phyloP scores from a whole-genome alignment of 2,329 filamentous ascomycete genomes.

The Neoscytalidium dimidiatum region DNA sequence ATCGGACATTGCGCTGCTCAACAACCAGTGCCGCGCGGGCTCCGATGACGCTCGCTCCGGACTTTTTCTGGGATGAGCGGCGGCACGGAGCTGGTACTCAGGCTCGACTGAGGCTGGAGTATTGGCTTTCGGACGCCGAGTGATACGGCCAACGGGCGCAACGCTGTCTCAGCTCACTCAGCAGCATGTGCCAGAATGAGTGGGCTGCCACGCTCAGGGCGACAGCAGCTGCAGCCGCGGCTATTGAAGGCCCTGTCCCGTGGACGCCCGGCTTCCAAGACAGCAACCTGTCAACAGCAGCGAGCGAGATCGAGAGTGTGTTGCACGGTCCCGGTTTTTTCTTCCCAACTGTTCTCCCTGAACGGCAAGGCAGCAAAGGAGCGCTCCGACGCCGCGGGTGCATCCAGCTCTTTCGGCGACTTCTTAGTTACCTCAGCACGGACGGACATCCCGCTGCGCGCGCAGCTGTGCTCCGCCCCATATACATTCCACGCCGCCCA shows the following conservation, averaged over 20 bases:
- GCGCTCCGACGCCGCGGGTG: conserved; percentile 13
- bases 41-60: conserved; percentile 11
- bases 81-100: background rate
- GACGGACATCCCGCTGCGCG: conserved; percentile 14
- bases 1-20: conserved; percentile 18
- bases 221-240: conserved; percentile 6
- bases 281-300: conserved; percentile 7
- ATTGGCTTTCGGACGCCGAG: background rate
- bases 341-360: conserved; percentile 9
- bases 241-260: background rate
- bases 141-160: background rate
- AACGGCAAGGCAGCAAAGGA: background rate
- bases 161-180: conserved; percentile 14
- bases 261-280: background rate
- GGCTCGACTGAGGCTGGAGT: background rate
- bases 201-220: background rate
- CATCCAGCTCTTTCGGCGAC: background rate
- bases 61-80: background rate
- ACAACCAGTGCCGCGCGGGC: conserved; percentile 6
- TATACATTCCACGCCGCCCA: conserved; percentile 28
- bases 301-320: background rate
- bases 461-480: conserved; percentile 20
- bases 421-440: conserved; percentile 17
- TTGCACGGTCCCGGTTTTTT: conserved; percentile 9
- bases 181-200: conserved; percentile 4